phyloP scores from a whole-genome alignment of 2,329 filamentous ascomycete species.

The Trichoderma arundinaceum region DNA sequence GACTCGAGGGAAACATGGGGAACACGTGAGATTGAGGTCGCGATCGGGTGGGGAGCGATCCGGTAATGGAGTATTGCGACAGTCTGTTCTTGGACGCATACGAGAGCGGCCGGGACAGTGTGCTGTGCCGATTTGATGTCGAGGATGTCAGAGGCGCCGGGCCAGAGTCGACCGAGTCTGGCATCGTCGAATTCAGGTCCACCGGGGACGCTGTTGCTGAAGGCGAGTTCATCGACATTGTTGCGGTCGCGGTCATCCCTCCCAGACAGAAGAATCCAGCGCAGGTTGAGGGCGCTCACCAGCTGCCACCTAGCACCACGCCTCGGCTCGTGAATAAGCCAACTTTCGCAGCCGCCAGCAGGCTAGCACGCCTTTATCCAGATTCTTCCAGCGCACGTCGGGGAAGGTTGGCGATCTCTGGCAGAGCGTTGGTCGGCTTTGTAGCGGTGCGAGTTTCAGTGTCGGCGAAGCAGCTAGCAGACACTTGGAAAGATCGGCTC shows the following conservation, averaged over 20 bases:
- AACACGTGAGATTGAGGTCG: constrained; percentile 82
- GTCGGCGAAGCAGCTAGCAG: neutral
- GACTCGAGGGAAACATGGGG: constrained; percentile 81
- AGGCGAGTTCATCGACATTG: constrained; percentile 64
- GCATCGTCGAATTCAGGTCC: constrained; percentile 48
- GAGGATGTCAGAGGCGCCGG: constrained; percentile 65
- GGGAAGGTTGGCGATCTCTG: constrained; percentile 5
- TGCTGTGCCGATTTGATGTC: constrained; percentile 62
- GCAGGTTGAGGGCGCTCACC: constrained; percentile 17
- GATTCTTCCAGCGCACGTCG: constrained; percentile 22
- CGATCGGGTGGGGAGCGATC: constrained; percentile 72
- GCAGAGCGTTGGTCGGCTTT: neutral
- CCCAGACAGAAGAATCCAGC: constrained; percentile 9
- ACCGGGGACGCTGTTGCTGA: constrained; percentile 60
- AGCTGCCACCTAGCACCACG: constrained; percentile 22
- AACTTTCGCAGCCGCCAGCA: constrained; percentile 21
- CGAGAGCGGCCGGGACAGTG: constrained; percentile 69
- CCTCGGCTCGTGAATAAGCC: constrained; percentile 28
- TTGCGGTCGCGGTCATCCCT: constrained; percentile 51
- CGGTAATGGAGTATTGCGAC: constrained; percentile 74
- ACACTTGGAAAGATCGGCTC: constrained; percentile 18
- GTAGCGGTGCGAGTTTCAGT: constrained; percentile 11
- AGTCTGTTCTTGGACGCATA: constrained; percentile 81
- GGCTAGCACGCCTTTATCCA: constrained; percentile 28
- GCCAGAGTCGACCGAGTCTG: constrained; percentile 59